Conservation (phyloP, 2,329 filamentous ascomycete species). For the Herpotrichia juniperi region DNA sequence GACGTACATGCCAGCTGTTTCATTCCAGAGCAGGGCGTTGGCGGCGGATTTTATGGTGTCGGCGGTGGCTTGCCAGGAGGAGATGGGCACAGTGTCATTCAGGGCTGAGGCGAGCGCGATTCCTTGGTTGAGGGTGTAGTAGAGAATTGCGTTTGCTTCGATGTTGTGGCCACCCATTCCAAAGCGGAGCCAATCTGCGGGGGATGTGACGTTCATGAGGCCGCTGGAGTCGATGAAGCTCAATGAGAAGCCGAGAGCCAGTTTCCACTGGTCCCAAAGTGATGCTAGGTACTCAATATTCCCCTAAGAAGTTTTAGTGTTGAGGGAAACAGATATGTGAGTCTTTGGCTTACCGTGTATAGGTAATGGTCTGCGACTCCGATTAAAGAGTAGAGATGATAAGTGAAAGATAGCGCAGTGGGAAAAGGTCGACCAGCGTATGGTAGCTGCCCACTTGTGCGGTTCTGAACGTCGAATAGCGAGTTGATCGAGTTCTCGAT, state of each 20-base stretch:
- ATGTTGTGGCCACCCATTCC: constrained; percentile 59
- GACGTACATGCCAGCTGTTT: constrained; percentile 56
- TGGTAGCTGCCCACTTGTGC: constrained; percentile 53
- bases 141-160: constrained; percentile 55
- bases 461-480: constrained; percentile 53
- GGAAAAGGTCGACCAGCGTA: constrained; percentile 57
- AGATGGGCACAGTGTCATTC: constrained; percentile 49
- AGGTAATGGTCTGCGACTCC: constrained; percentile 54
- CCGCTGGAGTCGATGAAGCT: constrained; percentile 50
- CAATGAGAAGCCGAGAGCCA: constrained; percentile 51
- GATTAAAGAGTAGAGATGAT: constrained; percentile 59
- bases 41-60: constrained; percentile 53
- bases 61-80: constrained; percentile 50
- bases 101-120: constrained; percentile 58
- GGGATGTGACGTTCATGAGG: constrained; percentile 54
- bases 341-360: constrained; percentile 40
- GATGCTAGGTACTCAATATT: constrained; percentile 47
- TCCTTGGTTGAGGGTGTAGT: constrained; percentile 60
- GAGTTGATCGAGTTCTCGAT: constrained; percentile 58
- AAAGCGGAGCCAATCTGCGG: constrained; percentile 55
- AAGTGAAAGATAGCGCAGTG: constrained; percentile 56
- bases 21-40: constrained; percentile 57
- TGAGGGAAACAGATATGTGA: background rate
- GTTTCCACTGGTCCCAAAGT: constrained; percentile 54
- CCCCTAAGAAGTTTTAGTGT: constrained; percentile 28